Evolutionary conservation across 768 basidiomycete species (phyloP), one percentile per base, ranked within the genome.

Genomic region (Collybia nuda): DNA sequence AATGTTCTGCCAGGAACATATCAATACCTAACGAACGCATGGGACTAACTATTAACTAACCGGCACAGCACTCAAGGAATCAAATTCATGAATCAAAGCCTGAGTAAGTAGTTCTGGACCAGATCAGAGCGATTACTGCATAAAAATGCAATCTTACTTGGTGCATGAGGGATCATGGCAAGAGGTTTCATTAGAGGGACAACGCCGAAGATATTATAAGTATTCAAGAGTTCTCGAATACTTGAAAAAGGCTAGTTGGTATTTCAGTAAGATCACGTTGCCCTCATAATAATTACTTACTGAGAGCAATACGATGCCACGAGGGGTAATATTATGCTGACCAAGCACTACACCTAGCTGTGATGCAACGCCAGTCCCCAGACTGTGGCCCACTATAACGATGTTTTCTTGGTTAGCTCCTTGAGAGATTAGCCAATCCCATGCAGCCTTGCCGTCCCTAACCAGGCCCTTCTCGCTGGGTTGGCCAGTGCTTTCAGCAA

Each of bases 331-430:
- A 2, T 64, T 68, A 32, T 81, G 75, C 3, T 68, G 66, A n/a
- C 70, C 69, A n/a, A 85, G 65, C 36, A 72, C 64, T 5, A 73
- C 76, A 12, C 73, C 77, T 15, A 84, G 67, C 22, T 76, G 73
- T 11, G 77, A 75, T 6, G 75, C 76, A 2, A 98, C 88, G 0
- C 86, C 93, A 0, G 94, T 94, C 1, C 95, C 95, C 11, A 98
- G 72, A 56, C 91, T 94, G 58, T 95, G 93, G 0, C 95, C 95
- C 2, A 91, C 72, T 38, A 98, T 64, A 3, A 93, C 70, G 32
- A 97, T 75, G 51, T 85, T 73, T 29, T 81, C 70, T 1, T 79
- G 66, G 21, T 64, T 66, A 7, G 84, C 85, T 15, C 86, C 86
- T 18, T 80, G 74, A 1, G 66, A 64, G 7, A 82, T 61, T 6